Evolutionary conservation across 2,329 filamentous ascomycete species (phyloP), one percentile per base, ranked within the genome.

Genomic region (Fusarium nanum): DNA sequence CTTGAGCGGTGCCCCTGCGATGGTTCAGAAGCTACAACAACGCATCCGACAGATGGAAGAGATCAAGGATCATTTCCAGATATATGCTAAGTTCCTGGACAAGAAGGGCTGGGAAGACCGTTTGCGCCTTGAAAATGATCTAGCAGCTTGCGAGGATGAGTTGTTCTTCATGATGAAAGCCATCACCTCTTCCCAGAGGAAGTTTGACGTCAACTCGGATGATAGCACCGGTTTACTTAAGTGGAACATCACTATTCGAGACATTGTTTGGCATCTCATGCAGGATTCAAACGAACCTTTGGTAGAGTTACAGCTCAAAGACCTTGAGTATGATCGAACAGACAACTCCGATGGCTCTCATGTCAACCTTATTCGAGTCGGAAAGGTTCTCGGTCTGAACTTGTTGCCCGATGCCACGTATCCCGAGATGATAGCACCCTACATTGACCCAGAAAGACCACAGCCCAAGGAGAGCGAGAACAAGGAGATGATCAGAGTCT

Each of bases 161-260:
- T 82, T 99, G 11, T 99, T 99, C 85, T 99, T 99, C 82, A 92
- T 99, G 84, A 98, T 99, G 96, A 98, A 99, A 76, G 97, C 96
- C 41, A 99, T 99, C 78, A 99, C 96, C 3, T 97, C 94, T 5
- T 97, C 95, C 7, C 96, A 99, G 80, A 87, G 94, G 64, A 96
- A 94, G 77, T 90, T 89, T 68, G 93, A 97, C 87, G 73, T 75
- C 48, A 85, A 89, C 52, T 88, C 89, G 34, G 64, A 61, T 9
- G 88, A 93, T 68, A 91, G 90, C 60, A 94, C 89, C 64, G 94
- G 94, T 8, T 84, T 98, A 42, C 81, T 99, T 56, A 91, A 93
- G 73, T 98, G 95, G 92, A 96, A 93, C 77, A 93, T 99, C 63
- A 92, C 93, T n/a, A 94, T 94, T 4, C 91, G 92, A 44, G 95